phyloP scores from a whole-genome alignment of 2,329 filamentous ascomycete species.

The Hypoxylon sp. region DNA sequence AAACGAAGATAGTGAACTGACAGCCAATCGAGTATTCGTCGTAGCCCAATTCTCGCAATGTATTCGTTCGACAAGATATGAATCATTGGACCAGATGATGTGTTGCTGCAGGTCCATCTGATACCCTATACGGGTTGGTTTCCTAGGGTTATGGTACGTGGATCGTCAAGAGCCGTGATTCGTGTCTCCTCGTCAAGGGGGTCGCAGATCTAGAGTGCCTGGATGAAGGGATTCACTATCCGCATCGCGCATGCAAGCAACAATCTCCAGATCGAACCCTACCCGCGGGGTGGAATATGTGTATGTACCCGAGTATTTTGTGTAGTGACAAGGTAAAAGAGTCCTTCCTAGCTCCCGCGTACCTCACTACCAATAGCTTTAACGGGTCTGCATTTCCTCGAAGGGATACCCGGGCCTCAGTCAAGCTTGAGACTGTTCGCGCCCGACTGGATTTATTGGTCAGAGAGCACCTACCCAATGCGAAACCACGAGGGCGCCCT shows the following conservation, averaged over 20 bases:
- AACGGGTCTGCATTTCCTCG: constrained; percentile 24
- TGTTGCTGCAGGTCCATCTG: constrained; percentile 22
- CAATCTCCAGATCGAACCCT: constrained; percentile 24
- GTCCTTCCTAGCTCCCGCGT: constrained; percentile 30
- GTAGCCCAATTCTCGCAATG: constrained; percentile 42
- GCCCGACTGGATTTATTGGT: constrained; percentile 46
- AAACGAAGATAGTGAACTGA: constrained; percentile 46
- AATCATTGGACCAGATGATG: constrained; percentile 37
- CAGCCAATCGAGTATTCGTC: constrained; percentile 46
- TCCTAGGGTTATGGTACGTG: constrained; percentile 42
- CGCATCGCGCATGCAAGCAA: constrained; percentile 29
- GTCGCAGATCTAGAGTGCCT: constrained; percentile 25
- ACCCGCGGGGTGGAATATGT: constrained; percentile 6
- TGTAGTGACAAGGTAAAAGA: neutral
- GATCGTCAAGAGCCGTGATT: constrained; percentile 44
- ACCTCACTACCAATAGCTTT: constrained; percentile 35
- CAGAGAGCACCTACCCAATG: constrained; percentile 43
- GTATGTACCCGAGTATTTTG: neutral
- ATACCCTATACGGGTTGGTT: constrained; percentile 31
- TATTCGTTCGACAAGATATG: constrained; percentile 33
- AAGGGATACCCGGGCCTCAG: constrained; percentile 38
- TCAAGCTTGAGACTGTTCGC: constrained; percentile 44
- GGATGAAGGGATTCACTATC: constrained; percentile 27
- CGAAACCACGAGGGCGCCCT: constrained; percentile 41
- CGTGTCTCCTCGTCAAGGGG: constrained; percentile 33